Evolutionary conservation across 2,329 filamentous ascomycete genomes (phyloP), one percentile per base, ranked within the genome.

Genomic region (Beauveria sp.): DNA sequence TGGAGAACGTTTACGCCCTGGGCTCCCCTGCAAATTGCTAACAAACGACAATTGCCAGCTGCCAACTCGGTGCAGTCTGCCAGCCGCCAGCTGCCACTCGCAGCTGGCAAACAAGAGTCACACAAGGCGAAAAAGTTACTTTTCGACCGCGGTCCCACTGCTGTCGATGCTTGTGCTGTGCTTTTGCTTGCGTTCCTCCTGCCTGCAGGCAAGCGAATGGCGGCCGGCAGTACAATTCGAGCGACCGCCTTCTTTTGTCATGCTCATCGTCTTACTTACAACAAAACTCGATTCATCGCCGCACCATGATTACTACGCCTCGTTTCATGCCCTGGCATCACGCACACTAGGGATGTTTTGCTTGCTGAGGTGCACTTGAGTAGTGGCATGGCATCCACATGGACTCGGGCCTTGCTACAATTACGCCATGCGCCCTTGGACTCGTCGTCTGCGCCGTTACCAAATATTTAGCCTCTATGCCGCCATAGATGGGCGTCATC

Each of bases 1-100:
- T 58, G 56, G 56, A 51, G 56, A 24, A 24, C 18, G 9, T 51
- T 18, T 12, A n/a, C 56, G 56, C 56, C 56, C 56, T 58, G 56
- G 40, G 47, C 26, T 30, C 16, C n/a, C 10, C 20, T 24, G 45
- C 10, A 3, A 1, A 10, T 5, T 12, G 45, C 10, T 22, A 26
- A 7, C 24, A 10, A 26, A 8, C 6, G 26, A 40, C 18, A 56
- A n/a, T 10, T 30, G 24, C 42, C 24, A 30, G 34, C n/a, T 34
- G 42, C n/a, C 54, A 57, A 28, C 26, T 55, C 1, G 5, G 5
- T 26, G 1, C 4, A 7, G 5, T 26, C 28, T 3, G 42, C 22
- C 34, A 45, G 43, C 3, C 40, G 55, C 28, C 45, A 58, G 26
- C 20, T 14, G 38, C 34, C 34, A 43, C 4, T 34, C 24, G 42